phyloP scores from a whole-genome alignment of 495 filamentous ascomycete species.

The Acidiella bohemica region DNA sequence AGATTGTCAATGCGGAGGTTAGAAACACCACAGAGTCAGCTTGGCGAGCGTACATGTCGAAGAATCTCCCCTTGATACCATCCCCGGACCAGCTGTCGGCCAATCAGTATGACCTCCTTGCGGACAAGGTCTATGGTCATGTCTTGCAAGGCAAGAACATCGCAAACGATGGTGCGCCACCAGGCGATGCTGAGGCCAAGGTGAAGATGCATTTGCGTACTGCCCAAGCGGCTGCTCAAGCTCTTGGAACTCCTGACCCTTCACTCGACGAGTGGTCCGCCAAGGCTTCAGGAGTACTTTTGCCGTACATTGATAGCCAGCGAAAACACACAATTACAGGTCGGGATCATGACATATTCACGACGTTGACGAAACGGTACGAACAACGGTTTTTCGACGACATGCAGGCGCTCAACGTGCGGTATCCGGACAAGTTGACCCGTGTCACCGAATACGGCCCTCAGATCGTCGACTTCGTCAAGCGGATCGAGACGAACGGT shows the following conservation, averaged over 20 bases:
- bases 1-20: constrained; percentile 34
- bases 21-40: constrained; percentile 48
- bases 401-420: constrained; percentile 73
- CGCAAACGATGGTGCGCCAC: constrained; percentile 42
- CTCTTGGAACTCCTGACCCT: constrained; percentile 11
- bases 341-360: constrained; percentile 63
- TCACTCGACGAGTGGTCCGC: constrained; percentile 41
- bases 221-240: constrained; percentile 31
- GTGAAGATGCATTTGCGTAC: constrained; percentile 88
- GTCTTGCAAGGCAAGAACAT: constrained; percentile 50
- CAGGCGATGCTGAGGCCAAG: constrained; percentile 68
- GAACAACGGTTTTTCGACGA: constrained; percentile 75
- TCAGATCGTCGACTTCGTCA: constrained; percentile 67
- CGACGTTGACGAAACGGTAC: constrained; percentile 64
- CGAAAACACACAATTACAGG: constrained; percentile 63
- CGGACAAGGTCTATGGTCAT: constrained; percentile 36
- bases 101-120: background rate
- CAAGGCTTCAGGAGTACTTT: constrained; percentile 51
- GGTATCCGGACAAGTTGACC: constrained; percentile 67
- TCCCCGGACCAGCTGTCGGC: constrained; percentile 29
- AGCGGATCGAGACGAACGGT: constrained; percentile 65
- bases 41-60: constrained; percentile 57
- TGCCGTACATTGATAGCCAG: constrained; percentile 71
- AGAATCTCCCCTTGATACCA: constrained; percentile 57
- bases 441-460: constrained; percentile 80